phyloP scores from a whole-genome alignment of 106 monocot species.

The Amphibolis antarctica region DNA sequence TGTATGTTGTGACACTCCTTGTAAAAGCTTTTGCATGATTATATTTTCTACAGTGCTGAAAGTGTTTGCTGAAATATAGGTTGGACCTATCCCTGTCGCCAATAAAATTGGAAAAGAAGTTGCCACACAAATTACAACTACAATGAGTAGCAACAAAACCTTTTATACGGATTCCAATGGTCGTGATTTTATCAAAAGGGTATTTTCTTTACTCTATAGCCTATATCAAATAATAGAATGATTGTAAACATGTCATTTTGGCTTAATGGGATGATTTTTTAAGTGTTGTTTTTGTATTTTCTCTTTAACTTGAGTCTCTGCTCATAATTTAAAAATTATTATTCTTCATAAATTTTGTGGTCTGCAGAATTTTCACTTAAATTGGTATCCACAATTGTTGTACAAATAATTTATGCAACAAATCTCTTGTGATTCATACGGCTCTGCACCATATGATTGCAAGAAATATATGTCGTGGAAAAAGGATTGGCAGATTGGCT shows the following conservation, averaged over 20 bases:
- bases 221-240: neutral
- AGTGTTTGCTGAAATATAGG: slow-evolving; percentile 24
- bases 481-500: too few relatives aligned
- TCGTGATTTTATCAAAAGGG: slow-evolving; percentile 93
- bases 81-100: slow-evolving; percentile 76
- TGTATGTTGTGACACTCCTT: too few relatives aligned
- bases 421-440: neutral
- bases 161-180: slow-evolving; percentile 97
- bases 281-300: neutral
- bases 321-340: too few relatives aligned
- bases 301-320: too few relatives aligned
- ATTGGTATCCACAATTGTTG: neutral
- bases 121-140: slow-evolving; percentile 45
- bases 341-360: too few relatives aligned
- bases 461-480: too few relatives aligned
- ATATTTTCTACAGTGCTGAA: neutral
- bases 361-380: too few relatives aligned
- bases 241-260: neutral
- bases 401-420: neutral
- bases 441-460: too few relatives aligned
- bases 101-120: slow-evolving; percentile 85
- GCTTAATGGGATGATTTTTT: neutral
- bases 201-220: slow-evolving; percentile 14
- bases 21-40: neutral
- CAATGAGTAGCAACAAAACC: slow-evolving; percentile 56